Evolutionary conservation across 345 rosid species (phyloP), one percentile per base, ranked within the genome.

Genomic region (Syzygium jambos): DNA sequence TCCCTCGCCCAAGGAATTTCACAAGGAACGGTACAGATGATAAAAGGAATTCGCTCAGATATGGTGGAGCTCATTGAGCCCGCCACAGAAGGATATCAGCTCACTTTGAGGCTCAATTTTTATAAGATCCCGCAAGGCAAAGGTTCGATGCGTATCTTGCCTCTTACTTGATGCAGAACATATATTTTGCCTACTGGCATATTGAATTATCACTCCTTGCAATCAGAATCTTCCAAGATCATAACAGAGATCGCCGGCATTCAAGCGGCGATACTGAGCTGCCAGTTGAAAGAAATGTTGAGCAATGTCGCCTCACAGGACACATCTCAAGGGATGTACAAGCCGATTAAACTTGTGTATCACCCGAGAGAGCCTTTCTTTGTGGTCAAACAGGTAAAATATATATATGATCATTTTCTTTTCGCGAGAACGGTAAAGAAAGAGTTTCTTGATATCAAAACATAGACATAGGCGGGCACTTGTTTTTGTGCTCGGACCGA

Each of bases 271-370:
- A 93, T 95, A 78, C 86, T 96, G 86, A 95, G 97, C 88, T 92
- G 90, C 82, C 97, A 96, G 89, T 91, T 96, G 91, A 95, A 95
- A 92, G 98, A 96, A 89, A 94, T 95, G 93, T 86, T 97, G 87
- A 90, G 54, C 91, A 90, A 56, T 82, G 89, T 94, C 63, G 88
- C 89, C 85, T 89, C 95, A 29, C 92, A 89, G 87, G 93, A 90
- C 49, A 61, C 80, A 84, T 90, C 92, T 88, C 92, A 85, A 53
- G 93, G 93, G 77, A 91, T 86, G 89, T 86, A 52, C 88, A 93
- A 93, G 87, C 94, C 95, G 34, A 91, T 95, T 90, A 96, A 91
- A 89, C 95, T 96, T 84, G 93, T 91, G 84, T 93, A 95, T 92
- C 95, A 96, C 85, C 96, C 93, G 4, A 93, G 92, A 86, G 95